phyloP scores from a whole-genome alignment of 2,329 filamentous ascomycete species.

The Neofusicoccum ribis region DNA sequence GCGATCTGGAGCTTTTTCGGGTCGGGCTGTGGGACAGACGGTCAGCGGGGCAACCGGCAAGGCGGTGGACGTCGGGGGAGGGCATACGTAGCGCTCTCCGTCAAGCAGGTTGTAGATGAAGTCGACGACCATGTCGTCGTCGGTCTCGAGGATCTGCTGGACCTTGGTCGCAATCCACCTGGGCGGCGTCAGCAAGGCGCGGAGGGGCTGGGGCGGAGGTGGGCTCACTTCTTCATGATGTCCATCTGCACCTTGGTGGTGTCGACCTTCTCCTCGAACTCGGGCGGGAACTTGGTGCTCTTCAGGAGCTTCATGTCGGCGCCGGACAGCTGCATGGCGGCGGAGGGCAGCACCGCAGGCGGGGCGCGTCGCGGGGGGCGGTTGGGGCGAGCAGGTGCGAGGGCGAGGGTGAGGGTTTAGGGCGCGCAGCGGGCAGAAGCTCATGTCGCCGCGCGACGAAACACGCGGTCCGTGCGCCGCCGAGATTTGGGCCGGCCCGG shows the following conservation, averaged over 20 bases:
- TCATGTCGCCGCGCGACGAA: background rate
- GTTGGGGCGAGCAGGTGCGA: background rate
- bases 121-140: constrained; percentile 95
- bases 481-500: constrained; percentile 10
- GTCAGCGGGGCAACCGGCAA: constrained; percentile 22
- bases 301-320: constrained; percentile 88
- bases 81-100: constrained; percentile 70
- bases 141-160: constrained; percentile 81
- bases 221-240: constrained; percentile 89
- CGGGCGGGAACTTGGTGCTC: constrained; percentile 88
- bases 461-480: background rate
- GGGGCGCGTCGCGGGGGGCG: background rate
- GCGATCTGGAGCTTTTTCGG: constrained; percentile 95
- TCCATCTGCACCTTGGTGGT: constrained; percentile 96
- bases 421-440: constrained; percentile 6
- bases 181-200: constrained; percentile 7
- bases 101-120: constrained; percentile 72
- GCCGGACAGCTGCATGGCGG: constrained; percentile 67
- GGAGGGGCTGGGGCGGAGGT: background rate
- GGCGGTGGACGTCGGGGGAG: background rate
- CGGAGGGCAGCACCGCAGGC: background rate
- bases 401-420: background rate
- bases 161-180: constrained; percentile 95
- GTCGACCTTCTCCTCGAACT: constrained; percentile 95
- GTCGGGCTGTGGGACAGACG: constrained; percentile 66